phyloP scores from a whole-genome alignment of 164 flowering plant genomes.

The Vitis rupestris region DNA sequence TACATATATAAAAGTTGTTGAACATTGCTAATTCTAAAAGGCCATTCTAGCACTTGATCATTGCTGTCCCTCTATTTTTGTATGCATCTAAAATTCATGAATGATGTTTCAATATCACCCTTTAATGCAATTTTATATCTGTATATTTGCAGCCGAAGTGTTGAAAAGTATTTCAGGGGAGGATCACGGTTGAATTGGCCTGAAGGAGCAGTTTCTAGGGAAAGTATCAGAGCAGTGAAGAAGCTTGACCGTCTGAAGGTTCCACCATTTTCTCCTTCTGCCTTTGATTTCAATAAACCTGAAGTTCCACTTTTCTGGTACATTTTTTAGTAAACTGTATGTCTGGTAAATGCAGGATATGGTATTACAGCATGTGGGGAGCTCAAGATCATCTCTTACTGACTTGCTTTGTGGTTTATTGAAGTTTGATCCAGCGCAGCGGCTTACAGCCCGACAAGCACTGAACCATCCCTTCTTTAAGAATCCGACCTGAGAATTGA shows the following conservation, averaged over 20 bases:
- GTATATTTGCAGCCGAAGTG: conserved; percentile 42
- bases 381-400: conserved; percentile 34
- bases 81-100: too few relatives aligned
- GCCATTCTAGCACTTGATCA: too few relatives aligned
- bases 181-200: conserved; percentile 78
- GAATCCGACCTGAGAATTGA: conserved; percentile 21
- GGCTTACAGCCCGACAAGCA: conserved; percentile 71
- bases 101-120: background rate
- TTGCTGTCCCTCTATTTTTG: too few relatives aligned
- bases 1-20: too few relatives aligned
- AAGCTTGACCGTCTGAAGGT: conserved; percentile 75
- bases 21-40: too few relatives aligned
- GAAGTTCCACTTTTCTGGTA: too few relatives aligned
- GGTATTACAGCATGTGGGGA: conserved; percentile 39
- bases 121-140: background rate
- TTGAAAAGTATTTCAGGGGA: conserved; percentile 66
- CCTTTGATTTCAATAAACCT: background rate
- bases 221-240: conserved; percentile 75
- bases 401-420: conserved; percentile 67
- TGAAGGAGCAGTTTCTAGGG: conserved; percentile 83
- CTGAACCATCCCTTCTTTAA: conserved; percentile 71
- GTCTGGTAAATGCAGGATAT: conserved; percentile 47
- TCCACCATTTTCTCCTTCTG: background rate
- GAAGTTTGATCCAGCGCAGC: conserved; percentile 68
- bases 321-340: background rate